These are phyloP conservation scores for Aspergillus ostianus DNA, from an alignment of 495 filamentous ascomycete species.

Conservation along the genomic window DNA sequence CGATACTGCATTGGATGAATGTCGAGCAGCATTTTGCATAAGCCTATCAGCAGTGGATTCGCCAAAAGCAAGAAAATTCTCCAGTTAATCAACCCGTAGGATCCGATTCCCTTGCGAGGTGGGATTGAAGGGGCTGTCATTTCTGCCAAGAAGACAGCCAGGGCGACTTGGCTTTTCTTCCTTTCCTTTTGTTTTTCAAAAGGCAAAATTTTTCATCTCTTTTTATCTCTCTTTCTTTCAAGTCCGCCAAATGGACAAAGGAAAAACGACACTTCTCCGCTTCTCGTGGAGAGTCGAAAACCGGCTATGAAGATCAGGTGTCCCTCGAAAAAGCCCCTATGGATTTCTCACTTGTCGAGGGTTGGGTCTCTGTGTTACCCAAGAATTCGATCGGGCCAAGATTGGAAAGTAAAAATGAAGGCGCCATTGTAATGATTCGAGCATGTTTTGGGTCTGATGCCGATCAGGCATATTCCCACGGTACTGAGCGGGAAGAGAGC, in stretches of 20 bases:
- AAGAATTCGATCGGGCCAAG: slow-evolving; percentile 19
- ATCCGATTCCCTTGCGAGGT: neutral
- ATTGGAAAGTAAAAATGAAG: slow-evolving; percentile 8
- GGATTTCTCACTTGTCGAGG: slow-evolving; percentile 1
- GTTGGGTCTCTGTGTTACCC: slow-evolving; percentile 24
- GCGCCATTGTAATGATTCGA: slow-evolving; percentile 9
- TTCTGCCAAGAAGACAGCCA: neutral
- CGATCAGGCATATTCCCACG: slow-evolving; percentile 8
- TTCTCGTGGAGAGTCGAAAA: neutral
- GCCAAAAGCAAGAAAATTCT: slow-evolving; percentile 4
- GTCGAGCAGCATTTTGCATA: slow-evolving; percentile 22
- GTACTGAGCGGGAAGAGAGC: slow-evolving; percentile 3
- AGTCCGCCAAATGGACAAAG: neutral
- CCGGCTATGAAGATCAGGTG: neutral
- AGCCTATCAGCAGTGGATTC: slow-evolving; percentile 7
- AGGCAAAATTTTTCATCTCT: neutral
- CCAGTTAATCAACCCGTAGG: slow-evolving; percentile 4
- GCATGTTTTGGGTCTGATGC: slow-evolving; percentile 8
- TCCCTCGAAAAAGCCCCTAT: neutral
- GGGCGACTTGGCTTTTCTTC: neutral
- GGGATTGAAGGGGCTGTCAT: neutral
- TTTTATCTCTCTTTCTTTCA: neutral
- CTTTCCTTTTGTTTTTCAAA: too few relatives aligned
- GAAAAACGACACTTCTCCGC: too few relatives aligned
- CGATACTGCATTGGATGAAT: slow-evolving; percentile 15